These are phyloP conservation scores for Ascochyta fabae DNA, from an alignment of 2,329 filamentous ascomycete species.

Conservation along the genomic window DNA sequence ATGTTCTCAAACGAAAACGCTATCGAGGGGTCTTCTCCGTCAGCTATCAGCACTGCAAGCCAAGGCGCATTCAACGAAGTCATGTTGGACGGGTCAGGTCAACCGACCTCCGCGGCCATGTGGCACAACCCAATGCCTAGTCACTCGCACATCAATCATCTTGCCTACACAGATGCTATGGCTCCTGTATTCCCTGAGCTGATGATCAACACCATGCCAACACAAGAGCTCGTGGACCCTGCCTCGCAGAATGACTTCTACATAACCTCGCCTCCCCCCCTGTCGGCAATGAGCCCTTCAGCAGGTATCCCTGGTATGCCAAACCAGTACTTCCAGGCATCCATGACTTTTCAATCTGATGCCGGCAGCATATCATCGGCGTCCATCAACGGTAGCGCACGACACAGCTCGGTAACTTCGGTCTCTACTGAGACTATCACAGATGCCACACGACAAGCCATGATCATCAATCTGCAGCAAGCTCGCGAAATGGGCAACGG, in stretches of 20 bases:
- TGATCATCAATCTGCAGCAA: slow-evolving; percentile 67
- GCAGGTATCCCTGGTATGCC: slow-evolving; percentile 70
- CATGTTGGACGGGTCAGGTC: slow-evolving; percentile 76
- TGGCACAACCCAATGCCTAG: slow-evolving; percentile 63
- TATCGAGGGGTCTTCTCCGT: slow-evolving; percentile 92
- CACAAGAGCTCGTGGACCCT: slow-evolving; percentile 75
- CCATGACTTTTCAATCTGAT: slow-evolving; percentile 74
- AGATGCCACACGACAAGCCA: slow-evolving; percentile 68
- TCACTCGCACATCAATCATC: slow-evolving; percentile 68
- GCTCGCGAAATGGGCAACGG: slow-evolving; percentile 60
- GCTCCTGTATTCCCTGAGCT: slow-evolving; percentile 77
- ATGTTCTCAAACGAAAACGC: slow-evolving; percentile 72
- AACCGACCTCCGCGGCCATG: slow-evolving; percentile 46
- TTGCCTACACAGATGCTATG: slow-evolving; percentile 76
- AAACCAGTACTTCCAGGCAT: slow-evolving; percentile 67
- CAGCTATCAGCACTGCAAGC: slow-evolving; percentile 92
- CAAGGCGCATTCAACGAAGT: slow-evolving; percentile 90
- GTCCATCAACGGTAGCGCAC: slow-evolving; percentile 71
- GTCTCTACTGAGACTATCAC: slow-evolving; percentile 70
- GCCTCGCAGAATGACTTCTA: slow-evolving; percentile 72
- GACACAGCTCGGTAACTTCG: slow-evolving; percentile 66
- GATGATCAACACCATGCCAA: slow-evolving; percentile 72
- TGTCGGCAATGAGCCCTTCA: slow-evolving; percentile 73
- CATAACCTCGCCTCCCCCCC: slow-evolving; percentile 78
- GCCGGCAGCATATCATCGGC: slow-evolving; percentile 67